These are phyloP conservation scores for Paraphaeosphaeria minitans DNA, from an alignment of 2,329 filamentous ascomycete species.

Conservation along the genomic window DNA sequence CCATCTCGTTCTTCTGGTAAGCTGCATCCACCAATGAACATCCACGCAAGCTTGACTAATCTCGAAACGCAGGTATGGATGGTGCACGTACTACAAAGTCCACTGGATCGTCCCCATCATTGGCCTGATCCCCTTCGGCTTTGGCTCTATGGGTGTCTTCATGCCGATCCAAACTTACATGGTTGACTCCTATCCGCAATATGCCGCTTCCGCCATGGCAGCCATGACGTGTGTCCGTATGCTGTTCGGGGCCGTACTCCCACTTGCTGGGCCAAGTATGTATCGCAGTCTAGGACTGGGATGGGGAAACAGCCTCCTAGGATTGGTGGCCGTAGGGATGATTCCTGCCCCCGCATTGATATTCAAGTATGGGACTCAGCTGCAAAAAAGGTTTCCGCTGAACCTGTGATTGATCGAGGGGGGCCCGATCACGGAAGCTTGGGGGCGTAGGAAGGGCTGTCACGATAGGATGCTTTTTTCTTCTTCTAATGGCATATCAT, in stretches of 20 bases:
- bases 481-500: background rate
- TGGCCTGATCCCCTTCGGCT: conserved; percentile 43
- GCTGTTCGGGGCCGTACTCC: conserved; percentile 41
- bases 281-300: conserved; percentile 39
- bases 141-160: conserved; percentile 44
- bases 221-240: conserved; percentile 40
- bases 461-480: background rate
- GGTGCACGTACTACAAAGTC: conserved; percentile 48
- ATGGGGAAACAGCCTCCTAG: conserved; percentile 46
- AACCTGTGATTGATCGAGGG: conserved; percentile 20
- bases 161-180: conserved; percentile 44
- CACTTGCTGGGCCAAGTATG: conserved; percentile 44
- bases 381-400: conserved; percentile 37
- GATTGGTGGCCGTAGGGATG: conserved; percentile 42
- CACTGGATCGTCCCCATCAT: conserved; percentile 57
- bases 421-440: background rate
- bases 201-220: conserved; percentile 44
- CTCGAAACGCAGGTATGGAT: conserved; percentile 49
- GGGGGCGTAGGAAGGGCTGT: background rate
- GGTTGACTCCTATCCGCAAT: conserved; percentile 45
- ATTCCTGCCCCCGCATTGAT: conserved; percentile 42
- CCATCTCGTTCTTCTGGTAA: conserved; percentile 60
- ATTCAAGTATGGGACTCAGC: conserved; percentile 38
- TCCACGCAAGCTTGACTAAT: background rate
- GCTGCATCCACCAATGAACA: conserved; percentile 7